Evolutionary conservation across 2,329 filamentous ascomycete genomes (phyloP), one percentile per base, ranked within the genome.

Genomic region (Cadophora luteo-olivacea): DNA sequence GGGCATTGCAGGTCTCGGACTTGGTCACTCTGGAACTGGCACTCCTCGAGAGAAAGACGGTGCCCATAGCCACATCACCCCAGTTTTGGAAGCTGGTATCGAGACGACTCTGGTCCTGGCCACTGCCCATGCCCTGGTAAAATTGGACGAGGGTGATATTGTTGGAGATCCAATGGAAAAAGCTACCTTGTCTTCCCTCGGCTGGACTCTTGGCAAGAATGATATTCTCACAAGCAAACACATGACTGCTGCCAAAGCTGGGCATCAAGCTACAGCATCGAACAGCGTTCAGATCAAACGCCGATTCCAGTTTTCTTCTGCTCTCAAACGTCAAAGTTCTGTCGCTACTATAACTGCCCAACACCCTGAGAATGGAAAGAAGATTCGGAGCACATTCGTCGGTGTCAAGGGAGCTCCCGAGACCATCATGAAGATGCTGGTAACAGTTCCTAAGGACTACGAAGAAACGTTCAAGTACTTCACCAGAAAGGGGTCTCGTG

Each of bases 121-220:
- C 52, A 97, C 94, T 14, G 96, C 96, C 2, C 96, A 99, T 78
- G 96, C 96, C 52, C 85, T 99, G 33, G 97, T 99, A 61, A 97
- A 95, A 79, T 86, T 99, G 19, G 96, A 99, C 73, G 96, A 99
- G 79, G 96, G 96, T 24, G 96, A 99, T 14, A 91, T 98, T 74
- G 96, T 99, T 55, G 96, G 96, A 76, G 96, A 99, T 77, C 96
- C 96, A 1, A 99, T 99, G 96, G 96, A 99, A 79, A 98, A 98
- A 82, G 96, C 96, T 55, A 98, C 96, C 1, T 84, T 99, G 33
- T 84, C 86, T 61, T 94, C 95, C 66, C 89, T 99, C 12, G 94
- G 95, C 65, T 99, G 96, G 96, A 90, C 87, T 67, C 86, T 99
- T n/a, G 94, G 94, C 60, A 91, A 89, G 76, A 96, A 97, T 73